Evolutionary conservation across 495 filamentous ascomycete genomes (phyloP), one percentile per base, ranked within the genome.

Genomic region (Baudoinia panamericana): DNA sequence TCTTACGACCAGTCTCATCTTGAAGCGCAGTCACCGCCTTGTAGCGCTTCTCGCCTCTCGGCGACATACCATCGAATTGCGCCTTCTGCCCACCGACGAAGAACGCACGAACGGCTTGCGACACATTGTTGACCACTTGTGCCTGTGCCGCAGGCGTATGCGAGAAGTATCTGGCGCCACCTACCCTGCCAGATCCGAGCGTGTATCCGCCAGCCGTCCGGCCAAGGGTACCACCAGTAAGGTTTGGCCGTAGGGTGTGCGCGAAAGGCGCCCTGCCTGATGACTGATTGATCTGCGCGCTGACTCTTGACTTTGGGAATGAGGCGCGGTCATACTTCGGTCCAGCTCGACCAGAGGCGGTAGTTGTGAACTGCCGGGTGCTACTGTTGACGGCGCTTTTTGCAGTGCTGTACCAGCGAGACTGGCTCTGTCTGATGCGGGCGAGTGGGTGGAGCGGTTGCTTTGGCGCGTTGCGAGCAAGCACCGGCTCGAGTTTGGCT

Each of bases 91-190:
- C 90, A 0, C 76, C 80, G n/a, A 93, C 62, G 59, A 78, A 77
- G 60, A 97, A 94, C 1, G 84, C 86, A 4, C 90, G 77, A 36
- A 94, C 76, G 0, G 85, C 90, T 43, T 80, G 75, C 15, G 84
- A 93, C 1, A 96, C 88, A 63, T 94, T 94, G 52, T 86, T 75
- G n/a, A 96, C 69, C 15, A 96, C 84, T 56, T 96, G 82, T 4
- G 86, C 84, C 16, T 82, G 85, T 1, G 76, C 75, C 2, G 84
- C 73, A 8, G 90, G 81, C 0, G 75, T 75, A 60, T 95, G 88
- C 1, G 82, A 88, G 66, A 96, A 97, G 61, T 82, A 86, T 33
- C 90, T 71, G 12, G 76, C 78, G 24, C 83, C 77, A 22, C 80
- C 78, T 26, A 75, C 59, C 13, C 81, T 70, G 15, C 79, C 80